A percentile compares a stretch with the other conserved stretches of the same genome.
Conservation (phyloP, 805 yeast species). For the Hanseniaspora thailandica region DNA sequence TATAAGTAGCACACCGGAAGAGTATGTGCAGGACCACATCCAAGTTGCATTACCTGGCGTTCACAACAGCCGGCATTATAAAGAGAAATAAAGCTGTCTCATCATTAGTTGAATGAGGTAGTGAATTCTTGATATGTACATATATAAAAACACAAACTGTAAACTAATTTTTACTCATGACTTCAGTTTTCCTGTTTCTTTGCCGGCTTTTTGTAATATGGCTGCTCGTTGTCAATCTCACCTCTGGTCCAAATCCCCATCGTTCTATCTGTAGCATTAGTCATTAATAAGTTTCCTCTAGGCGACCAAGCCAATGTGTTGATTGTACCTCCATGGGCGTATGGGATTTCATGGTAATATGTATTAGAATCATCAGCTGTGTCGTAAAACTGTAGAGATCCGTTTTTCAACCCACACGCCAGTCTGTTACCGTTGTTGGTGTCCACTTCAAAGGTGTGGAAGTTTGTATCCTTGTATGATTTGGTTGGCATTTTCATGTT, state of each 20-base stretch:
- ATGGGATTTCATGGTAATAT: constrained; percentile 53
- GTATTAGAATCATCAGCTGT: neutral
- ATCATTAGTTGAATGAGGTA: no score
- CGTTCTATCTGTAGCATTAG: constrained; percentile 89
- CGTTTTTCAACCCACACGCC: constrained; percentile 82
- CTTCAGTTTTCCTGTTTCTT: neutral
- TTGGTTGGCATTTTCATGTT: constrained; percentile 43
- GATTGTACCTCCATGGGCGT: constrained; percentile 88
- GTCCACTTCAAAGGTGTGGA: constrained; percentile 83
- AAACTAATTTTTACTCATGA: no score
- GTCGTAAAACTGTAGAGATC: constrained; percentile 64
- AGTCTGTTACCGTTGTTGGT: constrained; percentile 72
- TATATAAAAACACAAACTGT: no score
- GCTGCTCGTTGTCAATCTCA: constrained; percentile 52
- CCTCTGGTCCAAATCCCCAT: constrained; percentile 92
- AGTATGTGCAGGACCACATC: no score
- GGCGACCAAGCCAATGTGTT: constrained; percentile 89
- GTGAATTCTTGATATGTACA: no score
- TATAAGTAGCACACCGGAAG: no score
- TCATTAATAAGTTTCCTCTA: constrained; percentile 75
- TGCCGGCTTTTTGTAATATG: constrained; percentile 46
- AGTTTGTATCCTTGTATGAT: constrained; percentile 48
- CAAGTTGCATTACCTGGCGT: no score
- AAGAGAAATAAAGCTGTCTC: no score
- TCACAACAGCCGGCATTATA: no score